A percentile compares a stretch with the other conserved stretches of the same genome.
Conservation (phyloP, 176 grass and related monocot genomes). For the Triticum urartu region DNA sequence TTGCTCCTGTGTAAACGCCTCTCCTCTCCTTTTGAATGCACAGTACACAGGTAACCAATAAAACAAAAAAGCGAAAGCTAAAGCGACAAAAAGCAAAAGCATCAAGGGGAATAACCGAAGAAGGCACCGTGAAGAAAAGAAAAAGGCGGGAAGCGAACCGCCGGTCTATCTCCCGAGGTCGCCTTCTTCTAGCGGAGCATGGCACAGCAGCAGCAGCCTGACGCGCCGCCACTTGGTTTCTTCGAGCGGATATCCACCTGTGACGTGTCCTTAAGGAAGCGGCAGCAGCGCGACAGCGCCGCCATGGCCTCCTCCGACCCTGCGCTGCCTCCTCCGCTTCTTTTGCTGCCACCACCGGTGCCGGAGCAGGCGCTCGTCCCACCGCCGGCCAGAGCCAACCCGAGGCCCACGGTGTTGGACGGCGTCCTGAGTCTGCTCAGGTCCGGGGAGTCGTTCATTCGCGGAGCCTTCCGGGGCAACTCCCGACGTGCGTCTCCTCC, state of each 20-base stretch:
- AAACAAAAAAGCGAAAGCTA: slow-evolving; percentile 4
- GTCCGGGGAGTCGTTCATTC: slow-evolving; percentile 38
- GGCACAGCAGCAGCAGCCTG: background rate
- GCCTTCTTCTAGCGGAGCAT: background rate
- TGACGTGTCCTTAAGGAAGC: slow-evolving; percentile 5
- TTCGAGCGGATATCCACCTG: slow-evolving; percentile 3
- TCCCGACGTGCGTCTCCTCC: background rate
- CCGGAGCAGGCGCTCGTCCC: background rate
- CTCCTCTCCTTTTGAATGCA: no score
- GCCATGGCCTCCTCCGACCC: slow-evolving; percentile 41
- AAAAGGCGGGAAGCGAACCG: background rate
- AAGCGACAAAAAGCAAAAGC: slow-evolving; percentile 36
- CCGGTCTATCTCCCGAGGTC: background rate
- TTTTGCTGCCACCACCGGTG: background rate
- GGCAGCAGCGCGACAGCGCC: background rate
- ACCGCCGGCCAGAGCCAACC: background rate
- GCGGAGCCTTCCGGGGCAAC: slow-evolving; percentile 29
- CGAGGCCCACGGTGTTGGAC: slow-evolving; percentile 18
- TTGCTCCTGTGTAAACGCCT: no score
- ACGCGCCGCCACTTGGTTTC: slow-evolving; percentile 8
- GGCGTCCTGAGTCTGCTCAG: slow-evolving; percentile 33
- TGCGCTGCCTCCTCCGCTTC: background rate
- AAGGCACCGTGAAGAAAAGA: background rate
- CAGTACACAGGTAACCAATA: no score
- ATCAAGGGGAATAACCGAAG: background rate